Evolutionary conservation across 345 rosid genomes (phyloP).

Genomic region (Tarenaya hassleriana): DNA sequence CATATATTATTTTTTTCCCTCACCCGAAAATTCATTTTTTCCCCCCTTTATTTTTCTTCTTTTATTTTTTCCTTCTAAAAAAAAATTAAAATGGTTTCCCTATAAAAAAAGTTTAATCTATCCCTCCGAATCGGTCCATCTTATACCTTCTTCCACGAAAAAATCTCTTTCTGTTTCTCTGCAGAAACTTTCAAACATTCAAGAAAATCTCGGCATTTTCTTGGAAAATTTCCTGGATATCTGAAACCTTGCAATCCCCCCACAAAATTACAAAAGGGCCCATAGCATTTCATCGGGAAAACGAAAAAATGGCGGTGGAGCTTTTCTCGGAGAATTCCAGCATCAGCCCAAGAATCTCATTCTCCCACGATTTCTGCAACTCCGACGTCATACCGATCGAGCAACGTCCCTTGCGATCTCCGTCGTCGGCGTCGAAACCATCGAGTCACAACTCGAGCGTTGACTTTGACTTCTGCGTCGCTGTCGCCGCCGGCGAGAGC

Average conservation of each 20-base stretch:
- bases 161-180: constrained; percentile 21
- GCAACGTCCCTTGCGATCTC: constrained; percentile 34
- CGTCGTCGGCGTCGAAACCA: constrained; percentile 27
- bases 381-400: constrained; percentile 48
- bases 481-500: constrained; percentile 21
- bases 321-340: constrained; percentile 45
- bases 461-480: constrained; percentile 32
- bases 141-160: constrained; percentile 22
- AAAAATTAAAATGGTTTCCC: constrained; percentile 4
- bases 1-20: constrained; percentile 15
- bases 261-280: no score
- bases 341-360: constrained; percentile 75
- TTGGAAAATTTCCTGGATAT: no score
- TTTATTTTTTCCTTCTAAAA: neutral
- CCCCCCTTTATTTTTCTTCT: neutral
- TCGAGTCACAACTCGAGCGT: constrained; percentile 24
- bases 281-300: no score
- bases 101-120: constrained; percentile 19
- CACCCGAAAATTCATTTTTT: constrained; percentile 9
- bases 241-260: neutral
- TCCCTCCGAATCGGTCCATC: constrained; percentile 11
- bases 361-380: constrained; percentile 60
- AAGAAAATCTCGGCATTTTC: constrained; percentile 3
- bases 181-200: constrained; percentile 13
- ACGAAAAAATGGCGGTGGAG: constrained; percentile 53